Conservation (phyloP, 306 rosid species). For the Prosopis cineraria region DNA sequence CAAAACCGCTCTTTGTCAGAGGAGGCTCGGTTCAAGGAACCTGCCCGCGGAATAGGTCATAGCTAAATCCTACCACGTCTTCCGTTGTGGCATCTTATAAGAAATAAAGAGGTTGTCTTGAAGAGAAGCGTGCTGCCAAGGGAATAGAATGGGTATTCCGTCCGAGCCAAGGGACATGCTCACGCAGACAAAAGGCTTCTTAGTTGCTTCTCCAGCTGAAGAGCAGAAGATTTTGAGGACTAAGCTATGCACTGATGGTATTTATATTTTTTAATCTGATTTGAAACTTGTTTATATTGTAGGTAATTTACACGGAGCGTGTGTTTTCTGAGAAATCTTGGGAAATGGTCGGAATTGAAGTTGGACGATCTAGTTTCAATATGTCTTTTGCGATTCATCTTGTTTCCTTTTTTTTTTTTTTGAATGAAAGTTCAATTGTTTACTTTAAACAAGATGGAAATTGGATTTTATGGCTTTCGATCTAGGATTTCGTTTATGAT, state of each 20-base stretch:
- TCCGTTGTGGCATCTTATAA: not conserved
- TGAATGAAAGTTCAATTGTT: not conserved
- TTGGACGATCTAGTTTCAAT: not conserved
- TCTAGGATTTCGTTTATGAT: not conserved
- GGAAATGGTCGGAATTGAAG: not conserved
- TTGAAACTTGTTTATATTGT: not conserved
- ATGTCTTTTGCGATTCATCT: not conserved
- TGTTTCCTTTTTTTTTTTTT: too few relatives aligned
- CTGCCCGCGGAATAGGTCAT: not conserved
- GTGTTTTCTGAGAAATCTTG: not conserved
- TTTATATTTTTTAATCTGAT: not conserved
- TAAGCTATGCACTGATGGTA: constrained; percentile 31
- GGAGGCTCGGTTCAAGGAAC: constrained; percentile 4
- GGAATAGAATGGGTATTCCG: constrained; percentile 52
- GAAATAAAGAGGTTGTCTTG: not conserved
- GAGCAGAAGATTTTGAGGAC: constrained; percentile 23
- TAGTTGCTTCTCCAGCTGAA: constrained; percentile 66
- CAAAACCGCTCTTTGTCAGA: not conserved
- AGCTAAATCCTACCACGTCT: not conserved
- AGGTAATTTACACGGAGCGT: not conserved
- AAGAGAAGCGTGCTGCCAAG: not conserved
- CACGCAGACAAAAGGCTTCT: constrained; percentile 29
- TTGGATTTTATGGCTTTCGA: not conserved
- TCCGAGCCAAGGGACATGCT: constrained; percentile 53
- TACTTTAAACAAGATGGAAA: not conserved